Evolutionary conservation across 108 stramenopile genomes (phyloP).

Genomic region (Nitzschia putrida): DNA sequence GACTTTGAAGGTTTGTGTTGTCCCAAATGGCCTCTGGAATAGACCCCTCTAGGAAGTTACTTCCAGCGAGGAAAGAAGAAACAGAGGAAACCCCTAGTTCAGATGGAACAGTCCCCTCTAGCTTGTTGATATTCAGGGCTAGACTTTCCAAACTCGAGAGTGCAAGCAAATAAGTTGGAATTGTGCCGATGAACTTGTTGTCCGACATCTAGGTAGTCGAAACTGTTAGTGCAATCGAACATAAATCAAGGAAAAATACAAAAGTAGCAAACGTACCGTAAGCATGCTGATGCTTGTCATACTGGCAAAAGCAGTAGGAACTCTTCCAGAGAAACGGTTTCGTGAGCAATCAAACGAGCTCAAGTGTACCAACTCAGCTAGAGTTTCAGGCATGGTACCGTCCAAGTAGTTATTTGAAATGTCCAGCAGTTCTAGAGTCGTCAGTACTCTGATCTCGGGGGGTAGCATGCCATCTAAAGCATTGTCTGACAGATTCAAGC

Average conservation of each 20-base stretch:
- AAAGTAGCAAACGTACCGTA: neutral
- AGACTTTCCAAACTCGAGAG: slow-evolving; percentile 5
- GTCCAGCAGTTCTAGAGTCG: slow-evolving; percentile 6
- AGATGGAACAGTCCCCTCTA: slow-evolving; percentile 22
- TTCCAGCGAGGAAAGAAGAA: neutral
- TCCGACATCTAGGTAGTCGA: neutral
- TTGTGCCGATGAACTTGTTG: slow-evolving; percentile 24
- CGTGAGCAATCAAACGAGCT: neutral
- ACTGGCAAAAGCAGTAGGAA: slow-evolving; percentile 18
- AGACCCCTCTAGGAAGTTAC: slow-evolving; percentile 20
- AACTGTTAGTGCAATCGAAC: neutral
- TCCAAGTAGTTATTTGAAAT: slow-evolving; percentile 21
- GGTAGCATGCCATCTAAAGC: slow-evolving; percentile 25
- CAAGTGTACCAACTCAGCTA: neutral
- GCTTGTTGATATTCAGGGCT: slow-evolving; percentile 10
- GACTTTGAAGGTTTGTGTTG: slow-evolving; percentile 30
- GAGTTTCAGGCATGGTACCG: slow-evolving; percentile 20
- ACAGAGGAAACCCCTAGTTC: slow-evolving; percentile 18
- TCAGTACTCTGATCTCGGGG: slow-evolving; percentile 15
- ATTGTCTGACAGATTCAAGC: slow-evolving; percentile 8
- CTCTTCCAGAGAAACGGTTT: slow-evolving; percentile 13
- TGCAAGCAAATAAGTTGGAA: slow-evolving; percentile 5
- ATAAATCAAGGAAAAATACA: neutral
- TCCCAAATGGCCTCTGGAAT: slow-evolving; percentile 49
- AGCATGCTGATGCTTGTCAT: neutral